Base-by-base conservation (phyloP, 129 eudicot genomes). In the Sambucus nigra region DNA sequence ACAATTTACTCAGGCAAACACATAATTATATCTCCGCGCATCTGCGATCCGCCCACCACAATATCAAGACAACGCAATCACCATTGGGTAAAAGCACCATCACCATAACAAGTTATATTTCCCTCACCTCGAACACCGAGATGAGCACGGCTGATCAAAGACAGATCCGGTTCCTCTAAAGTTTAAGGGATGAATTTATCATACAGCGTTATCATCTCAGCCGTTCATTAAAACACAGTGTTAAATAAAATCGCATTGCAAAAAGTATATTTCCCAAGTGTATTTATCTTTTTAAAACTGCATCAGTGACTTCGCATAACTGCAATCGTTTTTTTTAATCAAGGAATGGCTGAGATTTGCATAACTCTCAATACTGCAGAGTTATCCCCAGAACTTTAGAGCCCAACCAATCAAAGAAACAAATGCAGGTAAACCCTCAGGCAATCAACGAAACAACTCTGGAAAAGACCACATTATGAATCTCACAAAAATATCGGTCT, bases 401-500 rank as follows among this genome's bases (percentile, higher is more conserved):
- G n/a, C n/a, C n/a, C n/a, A n/a, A n/a, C n/a, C n/a, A n/a, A n/a
- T n/a, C n/a, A n/a, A n/a, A n/a, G n/a, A n/a, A n/a, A n/a, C n/a
- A n/a, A n/a, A n/a, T n/a, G n/a, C n/a, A n/a, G n/a, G n/a, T n/a
- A n/a, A n/a, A n/a, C n/a, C n/a, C n/a, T n/a, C n/a, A n/a, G n/a
- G 46, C 48, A 21, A 68, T 81, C 73, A 81, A 32, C 73, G 79
- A 60, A 91, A 91, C 25, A 81, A 66, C 35, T 91, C 98, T 7
- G 95, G 95, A 52, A 91, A 91, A 24, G 98, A 91, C 98, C 98
- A 91, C 95, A 91, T 85, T 25, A 85, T 79, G 68, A 91, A 86
- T 51, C 74, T 80, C 13, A 95, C 98, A 55, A 91, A 91, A 47
- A 79, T 67, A 59, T 91, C 98, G 0, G 88, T 60, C 66, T 91